A percentile compares a stretch with the other conserved stretches of the same genome.
phyloP scores from a whole-genome alignment of 2,329 filamentous ascomycete genomes.

The Exophiala oligosperma region DNA sequence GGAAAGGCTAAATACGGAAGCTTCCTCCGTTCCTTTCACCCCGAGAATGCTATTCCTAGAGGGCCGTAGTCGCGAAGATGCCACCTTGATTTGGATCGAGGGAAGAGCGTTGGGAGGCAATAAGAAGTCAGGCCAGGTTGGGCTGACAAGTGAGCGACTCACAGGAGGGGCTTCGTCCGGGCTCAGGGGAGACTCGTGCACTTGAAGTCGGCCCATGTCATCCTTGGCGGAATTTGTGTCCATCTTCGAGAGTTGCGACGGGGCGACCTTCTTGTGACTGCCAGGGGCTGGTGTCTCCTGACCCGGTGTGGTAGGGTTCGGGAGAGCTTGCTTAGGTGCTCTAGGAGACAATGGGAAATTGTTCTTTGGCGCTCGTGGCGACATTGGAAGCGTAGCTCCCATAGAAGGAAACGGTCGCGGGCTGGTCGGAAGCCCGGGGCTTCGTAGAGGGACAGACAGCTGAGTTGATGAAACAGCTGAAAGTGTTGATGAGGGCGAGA shows the following conservation, averaged over 20 bases:
- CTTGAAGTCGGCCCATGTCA: slow-evolving; percentile 17
- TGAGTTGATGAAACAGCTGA: slow-evolving; percentile 18
- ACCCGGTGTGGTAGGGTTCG: slow-evolving; percentile 68
- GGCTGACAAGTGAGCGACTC: slow-evolving; percentile 75
- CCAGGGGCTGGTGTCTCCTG: slow-evolving; percentile 20
- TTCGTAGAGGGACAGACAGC: slow-evolving; percentile 52
- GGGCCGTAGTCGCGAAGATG: slow-evolving; percentile 91
- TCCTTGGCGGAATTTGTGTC: slow-evolving; percentile 16
- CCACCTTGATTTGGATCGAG: slow-evolving; percentile 80
- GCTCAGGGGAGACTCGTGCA: slow-evolving; percentile 20
- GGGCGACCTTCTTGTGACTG: slow-evolving; percentile 38
- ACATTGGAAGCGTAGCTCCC: slow-evolving; percentile 65
- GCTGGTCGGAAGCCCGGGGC: slow-evolving; percentile 64
- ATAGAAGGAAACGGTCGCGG: slow-evolving; percentile 61
- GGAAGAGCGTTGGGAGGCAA: slow-evolving; percentile 86
- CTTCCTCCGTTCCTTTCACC: slow-evolving; percentile 78
- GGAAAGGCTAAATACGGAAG: slow-evolving; percentile 90
- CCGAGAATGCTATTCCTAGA: slow-evolving; percentile 82
- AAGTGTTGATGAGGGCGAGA: slow-evolving; percentile 30
- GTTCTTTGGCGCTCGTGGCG: slow-evolving; percentile 56
- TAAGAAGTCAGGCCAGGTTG: slow-evolving; percentile 83
- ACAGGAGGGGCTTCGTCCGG: slow-evolving; percentile 44
- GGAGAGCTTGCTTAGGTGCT: slow-evolving; percentile 70
- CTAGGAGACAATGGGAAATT: slow-evolving; percentile 67
- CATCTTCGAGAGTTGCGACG: slow-evolving; percentile 42